Conservation (phyloP, 1,139 yeast species). For the Saccharomyces hybrid region DNA sequence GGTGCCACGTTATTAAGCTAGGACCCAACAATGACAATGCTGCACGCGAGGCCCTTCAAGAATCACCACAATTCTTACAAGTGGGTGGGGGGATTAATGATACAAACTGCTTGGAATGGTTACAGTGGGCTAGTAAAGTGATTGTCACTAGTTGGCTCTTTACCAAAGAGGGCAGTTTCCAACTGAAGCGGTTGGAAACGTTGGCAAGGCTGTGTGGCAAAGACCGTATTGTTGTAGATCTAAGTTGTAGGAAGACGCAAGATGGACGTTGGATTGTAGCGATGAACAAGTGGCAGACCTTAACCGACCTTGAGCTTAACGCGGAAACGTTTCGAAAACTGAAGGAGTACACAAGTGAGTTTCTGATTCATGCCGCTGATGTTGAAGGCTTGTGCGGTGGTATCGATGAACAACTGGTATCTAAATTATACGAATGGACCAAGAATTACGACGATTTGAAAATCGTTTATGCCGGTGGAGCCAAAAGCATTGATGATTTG, state of each 20-base stretch:
- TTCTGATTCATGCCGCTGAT: slow-evolving; percentile 94
- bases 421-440: slow-evolving; percentile 71
- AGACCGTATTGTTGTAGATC: slow-evolving; percentile 71
- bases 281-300: slow-evolving; percentile 93
- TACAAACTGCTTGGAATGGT: slow-evolving; percentile 69
- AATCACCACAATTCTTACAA: slow-evolving; percentile 74
- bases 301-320: slow-evolving; percentile 57
- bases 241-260: slow-evolving; percentile 64
- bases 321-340: slow-evolving; percentile 47
- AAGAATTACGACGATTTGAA: slow-evolving; percentile 47
- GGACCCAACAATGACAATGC: slow-evolving; percentile 81
- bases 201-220: slow-evolving; percentile 37
- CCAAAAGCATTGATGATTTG: slow-evolving; percentile 64
- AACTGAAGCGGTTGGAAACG: slow-evolving; percentile 44
- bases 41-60: slow-evolving; percentile 62
- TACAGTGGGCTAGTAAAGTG: slow-evolving; percentile 37
- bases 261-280: slow-evolving; percentile 75
- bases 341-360: slow-evolving; percentile 68
- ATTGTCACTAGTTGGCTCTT: slow-evolving; percentile 92
- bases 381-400: slow-evolving; percentile 96
- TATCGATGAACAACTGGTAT: slow-evolving; percentile 72
- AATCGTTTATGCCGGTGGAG: slow-evolving; percentile 96
- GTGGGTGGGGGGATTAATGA: slow-evolving; percentile 88
- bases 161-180: slow-evolving; percentile 50
- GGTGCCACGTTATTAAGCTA: slow-evolving; percentile 89